A percentile compares a stretch with the other conserved stretches of the same genome.
Conservation (phyloP, 768 basidiomycete species). For the Termitomyces sp. region DNA sequence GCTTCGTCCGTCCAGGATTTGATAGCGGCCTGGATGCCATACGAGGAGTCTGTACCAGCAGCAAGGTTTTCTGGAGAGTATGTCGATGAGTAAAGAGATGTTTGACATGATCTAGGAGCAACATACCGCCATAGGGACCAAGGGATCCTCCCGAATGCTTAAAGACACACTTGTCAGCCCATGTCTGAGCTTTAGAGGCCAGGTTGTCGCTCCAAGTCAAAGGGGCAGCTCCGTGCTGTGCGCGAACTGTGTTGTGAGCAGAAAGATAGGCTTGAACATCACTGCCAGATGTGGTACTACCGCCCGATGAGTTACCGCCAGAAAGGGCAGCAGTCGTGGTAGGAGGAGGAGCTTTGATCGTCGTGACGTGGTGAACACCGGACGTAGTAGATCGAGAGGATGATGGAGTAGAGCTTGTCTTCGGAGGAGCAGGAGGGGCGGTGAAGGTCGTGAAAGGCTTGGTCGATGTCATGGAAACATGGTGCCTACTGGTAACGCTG, state of each 20-base stretch:
- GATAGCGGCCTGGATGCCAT: constrained; percentile 46
- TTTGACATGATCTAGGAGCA: neutral
- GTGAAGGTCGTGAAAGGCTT: constrained; percentile 11
- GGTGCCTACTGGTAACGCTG: constrained; percentile 12
- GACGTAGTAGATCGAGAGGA: constrained; percentile 14
- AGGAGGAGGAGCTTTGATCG: constrained; percentile 13
- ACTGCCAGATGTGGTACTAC: constrained; percentile 23
- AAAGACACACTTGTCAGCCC: constrained; percentile 67
- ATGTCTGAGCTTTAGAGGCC: constrained; percentile 61
- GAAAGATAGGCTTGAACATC: constrained; percentile 53
- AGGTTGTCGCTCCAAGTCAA: constrained; percentile 63
- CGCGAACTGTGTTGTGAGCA: constrained; percentile 61
- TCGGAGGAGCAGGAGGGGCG: constrained; percentile 8
- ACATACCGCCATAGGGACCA: constrained; percentile 59
- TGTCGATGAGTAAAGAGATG: neutral
- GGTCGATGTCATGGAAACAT: neutral
- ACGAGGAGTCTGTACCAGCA: constrained; percentile 59
- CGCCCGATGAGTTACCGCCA: constrained; percentile 12
- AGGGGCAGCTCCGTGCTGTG: constrained; percentile 56
- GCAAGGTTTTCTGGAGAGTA: constrained; percentile 61
- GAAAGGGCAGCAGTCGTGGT: constrained; percentile 10
- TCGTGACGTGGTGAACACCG: constrained; percentile 13
- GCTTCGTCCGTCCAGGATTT: constrained; percentile 66
- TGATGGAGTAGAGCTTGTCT: constrained; percentile 9
- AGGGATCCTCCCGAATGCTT: constrained; percentile 65